Evolutionary conservation across 2,329 filamentous ascomycete genomes (phyloP).

Genomic region (Aspergillus sojae): DNA sequence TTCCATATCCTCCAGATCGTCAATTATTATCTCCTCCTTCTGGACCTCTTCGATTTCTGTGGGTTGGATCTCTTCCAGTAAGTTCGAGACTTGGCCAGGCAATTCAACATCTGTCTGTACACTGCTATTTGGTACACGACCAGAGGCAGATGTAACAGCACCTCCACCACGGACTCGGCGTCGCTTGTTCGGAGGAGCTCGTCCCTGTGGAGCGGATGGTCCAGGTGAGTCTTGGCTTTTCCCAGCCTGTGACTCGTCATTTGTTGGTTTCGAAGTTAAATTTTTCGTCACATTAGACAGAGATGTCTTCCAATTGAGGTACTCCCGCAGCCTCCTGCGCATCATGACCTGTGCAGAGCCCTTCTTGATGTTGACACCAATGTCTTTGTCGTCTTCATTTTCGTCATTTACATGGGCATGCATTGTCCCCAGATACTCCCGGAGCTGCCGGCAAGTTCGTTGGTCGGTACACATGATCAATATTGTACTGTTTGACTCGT

Average conservation of each 20-base stretch:
- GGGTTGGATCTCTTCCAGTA: constrained; percentile 82
- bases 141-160: constrained; percentile 57
- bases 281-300: constrained; percentile 77
- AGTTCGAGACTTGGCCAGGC: constrained; percentile 75
- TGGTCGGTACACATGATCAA: constrained; percentile 94
- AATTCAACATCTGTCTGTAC: constrained; percentile 76
- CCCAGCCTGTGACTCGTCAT: constrained; percentile 24
- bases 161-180: constrained; percentile 81
- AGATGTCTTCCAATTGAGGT: constrained; percentile 86
- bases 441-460: constrained; percentile 80
- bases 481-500: constrained; percentile 88
- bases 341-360: constrained; percentile 86
- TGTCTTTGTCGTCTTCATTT: constrained; percentile 47
- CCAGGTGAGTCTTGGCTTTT: constrained; percentile 26
- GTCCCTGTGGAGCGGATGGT: constrained; percentile 49
- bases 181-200: constrained; percentile 80
- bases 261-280: constrained; percentile 34
- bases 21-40: constrained; percentile 68
- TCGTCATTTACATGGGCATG: constrained; percentile 60
- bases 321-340: constrained; percentile 81
- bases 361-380: constrained; percentile 56
- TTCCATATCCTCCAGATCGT: constrained; percentile 88
- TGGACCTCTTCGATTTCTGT: constrained; percentile 74
- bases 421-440: constrained; percentile 92
- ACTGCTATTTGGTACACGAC: constrained; percentile 71